Conservation (phyloP, 768 basidiomycete genomes). For the Chlorophyllum brunneum region DNA sequence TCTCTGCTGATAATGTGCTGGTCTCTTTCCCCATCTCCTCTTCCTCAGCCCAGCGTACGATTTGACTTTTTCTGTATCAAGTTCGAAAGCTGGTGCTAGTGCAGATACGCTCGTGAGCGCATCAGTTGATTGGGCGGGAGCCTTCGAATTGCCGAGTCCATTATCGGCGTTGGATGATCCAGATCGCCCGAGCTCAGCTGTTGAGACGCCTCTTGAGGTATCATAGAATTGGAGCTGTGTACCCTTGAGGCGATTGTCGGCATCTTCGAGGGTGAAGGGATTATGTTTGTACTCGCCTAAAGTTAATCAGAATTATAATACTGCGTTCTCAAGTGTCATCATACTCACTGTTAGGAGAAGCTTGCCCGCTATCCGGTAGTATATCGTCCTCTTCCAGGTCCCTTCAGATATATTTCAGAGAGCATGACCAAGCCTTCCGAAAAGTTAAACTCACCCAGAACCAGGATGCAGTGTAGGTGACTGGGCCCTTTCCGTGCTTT, state of each 20-base stretch:
- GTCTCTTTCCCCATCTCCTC: slow-evolving; percentile 9
- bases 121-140: background rate
- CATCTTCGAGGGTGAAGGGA: slow-evolving; percentile 20
- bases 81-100: slow-evolving; percentile 6
- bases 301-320: background rate
- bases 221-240: slow-evolving; percentile 7
- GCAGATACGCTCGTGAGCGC: background rate
- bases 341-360: slow-evolving; percentile 60
- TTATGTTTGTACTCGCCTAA: slow-evolving; percentile 27
- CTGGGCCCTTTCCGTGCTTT: slow-evolving; percentile 17
- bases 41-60: background rate
- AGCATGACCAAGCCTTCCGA: no score
- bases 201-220: slow-evolving; percentile 14
- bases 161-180: slow-evolving; percentile 3
- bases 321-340: background rate
- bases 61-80: slow-evolving; percentile 5
- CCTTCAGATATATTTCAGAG: no score
- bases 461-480: slow-evolving; percentile 32
- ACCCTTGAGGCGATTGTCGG: slow-evolving; percentile 6
- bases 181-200: slow-evolving; percentile 10
- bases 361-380: slow-evolving; percentile 74
- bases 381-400: slow-evolving; percentile 44
- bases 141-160: background rate
- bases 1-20: slow-evolving; percentile 7
- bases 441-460: slow-evolving; percentile 19